Evolutionary conservation across 371 early-diverging fungal species (phyloP), one percentile per base, ranked within the genome.

Genomic region (Capillidium rhysosporum): DNA sequence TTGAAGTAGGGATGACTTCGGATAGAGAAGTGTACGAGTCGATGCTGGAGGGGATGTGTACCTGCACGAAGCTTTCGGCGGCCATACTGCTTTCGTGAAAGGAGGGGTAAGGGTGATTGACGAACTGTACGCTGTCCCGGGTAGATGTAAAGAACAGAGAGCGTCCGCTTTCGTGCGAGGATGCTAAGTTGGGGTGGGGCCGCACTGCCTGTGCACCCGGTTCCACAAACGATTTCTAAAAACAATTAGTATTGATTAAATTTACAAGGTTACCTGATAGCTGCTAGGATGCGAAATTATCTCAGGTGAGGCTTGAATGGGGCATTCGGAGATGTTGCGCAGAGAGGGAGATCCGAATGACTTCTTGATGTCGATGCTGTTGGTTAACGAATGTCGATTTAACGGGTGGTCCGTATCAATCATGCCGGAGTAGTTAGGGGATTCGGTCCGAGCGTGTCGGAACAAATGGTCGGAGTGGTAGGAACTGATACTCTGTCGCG

Each of bases 41-140:
- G 21, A 38, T 38, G 38, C 51, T 51, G 34, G 51, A 51, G 16
- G 51, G 51, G 38, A 29, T 31, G 2, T 23, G 12, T 39, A 51
- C 9, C 38, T 51, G 51, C 18, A 51, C 51, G 21, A 51, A 51
- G 51, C 51, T 51, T 39, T 51, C 51, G 3, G 18, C 38, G 14
- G 51, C 51, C 23, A 51, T 25, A 21, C 51, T 51, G 23, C 34
- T 51, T 38, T 51, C 51, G 7, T 28, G 30, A n/a, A 29, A 20
- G n/a, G 40, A 7, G 7, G 34, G 38, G 4, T 21, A 34, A 30
- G 20, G 51, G 4, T 34, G 30, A 7, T 20, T 28, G 29, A 43
- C 43, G 4, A 43, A 9, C 18, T 43, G 18, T n/a, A 43, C 21
- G 18, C 21, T 43, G 21, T 21, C 43, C 8, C 43, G 16, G 9